A percentile compares a stretch with the other conserved stretches of the same genome.
phyloP scores from a whole-genome alignment of 1,139 yeast genomes.

The Blastobotrys malaysiensis region DNA sequence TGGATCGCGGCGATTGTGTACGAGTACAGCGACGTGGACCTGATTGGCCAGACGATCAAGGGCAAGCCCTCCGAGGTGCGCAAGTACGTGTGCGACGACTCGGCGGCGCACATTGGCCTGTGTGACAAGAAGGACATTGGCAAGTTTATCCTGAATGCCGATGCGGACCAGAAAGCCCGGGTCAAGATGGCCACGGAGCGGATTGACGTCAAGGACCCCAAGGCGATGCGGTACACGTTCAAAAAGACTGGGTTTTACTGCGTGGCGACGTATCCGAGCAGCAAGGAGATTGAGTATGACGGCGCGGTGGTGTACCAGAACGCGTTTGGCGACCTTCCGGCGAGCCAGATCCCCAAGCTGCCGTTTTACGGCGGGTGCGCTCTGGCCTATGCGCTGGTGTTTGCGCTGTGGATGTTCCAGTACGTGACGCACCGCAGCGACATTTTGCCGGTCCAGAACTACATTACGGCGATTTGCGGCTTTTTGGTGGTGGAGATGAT shows the following conservation, averaged over 20 bases:
- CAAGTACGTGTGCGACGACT: slow-evolving; percentile 71
- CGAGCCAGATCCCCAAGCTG: slow-evolving; percentile 84
- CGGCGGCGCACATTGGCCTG: slow-evolving; percentile 51
- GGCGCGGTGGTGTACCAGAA: slow-evolving; percentile 77
- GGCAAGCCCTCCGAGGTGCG: slow-evolving; percentile 11
- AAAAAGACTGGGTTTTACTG: slow-evolving; percentile 86
- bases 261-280: slow-evolving; percentile 58
- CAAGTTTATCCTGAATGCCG: slow-evolving; percentile 49
- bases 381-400: slow-evolving; percentile 71
- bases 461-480: slow-evolving; percentile 77
- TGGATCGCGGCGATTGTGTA: slow-evolving; percentile 66
- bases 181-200: slow-evolving; percentile 54
- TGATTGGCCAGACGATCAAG: slow-evolving; percentile 45
- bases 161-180: slow-evolving; percentile 36
- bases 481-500: slow-evolving; percentile 82
- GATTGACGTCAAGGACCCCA: slow-evolving; percentile 53
- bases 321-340: slow-evolving; percentile 85
- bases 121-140: slow-evolving; percentile 58
- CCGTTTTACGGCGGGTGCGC: slow-evolving; percentile 87
- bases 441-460: slow-evolving; percentile 83
- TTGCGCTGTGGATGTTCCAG: slow-evolving; percentile 78
- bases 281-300: slow-evolving; percentile 43
- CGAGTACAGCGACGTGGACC: slow-evolving; percentile 72
- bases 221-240: slow-evolving; percentile 58
- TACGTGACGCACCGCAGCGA: slow-evolving; percentile 84